phyloP scores from a whole-genome alignment of 768 basidiomycete genomes.

The Leccinum rimulosum region DNA sequence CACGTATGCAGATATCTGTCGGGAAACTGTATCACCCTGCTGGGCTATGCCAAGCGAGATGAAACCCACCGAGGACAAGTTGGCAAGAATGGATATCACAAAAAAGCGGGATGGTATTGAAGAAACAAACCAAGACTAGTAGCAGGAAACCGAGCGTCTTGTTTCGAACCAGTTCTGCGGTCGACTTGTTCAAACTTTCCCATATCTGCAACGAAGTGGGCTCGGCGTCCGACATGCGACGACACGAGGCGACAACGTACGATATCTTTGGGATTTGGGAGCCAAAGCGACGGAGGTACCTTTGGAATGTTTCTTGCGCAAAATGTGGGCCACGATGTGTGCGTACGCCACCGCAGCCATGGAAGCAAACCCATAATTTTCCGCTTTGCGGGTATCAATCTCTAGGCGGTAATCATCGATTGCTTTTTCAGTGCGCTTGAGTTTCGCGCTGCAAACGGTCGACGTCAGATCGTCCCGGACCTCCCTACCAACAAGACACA shows the following conservation, averaged over 20 bases:
- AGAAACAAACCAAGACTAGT: constrained; percentile 79
- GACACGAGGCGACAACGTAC: constrained; percentile 33
- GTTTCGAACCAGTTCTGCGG: constrained; percentile 64
- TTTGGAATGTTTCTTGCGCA: constrained; percentile 67
- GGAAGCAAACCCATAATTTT: constrained; percentile 90
- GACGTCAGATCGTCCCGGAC: constrained; percentile 4
- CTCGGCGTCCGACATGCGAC: background rate
- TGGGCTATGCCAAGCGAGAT: background rate
- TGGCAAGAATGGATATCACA: constrained; percentile 89
- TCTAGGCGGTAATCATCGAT: constrained; percentile 72
- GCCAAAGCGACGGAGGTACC: constrained; percentile 72
- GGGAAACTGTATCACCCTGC: constrained; percentile 5
- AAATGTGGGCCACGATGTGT: constrained; percentile 75
- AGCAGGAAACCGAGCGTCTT: constrained; percentile 74
- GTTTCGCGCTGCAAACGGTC: constrained; percentile 35
- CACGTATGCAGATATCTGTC: constrained; percentile 52
- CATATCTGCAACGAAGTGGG: constrained; percentile 61
- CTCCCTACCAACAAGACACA: constrained; percentile 9
- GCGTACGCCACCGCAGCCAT: constrained; percentile 88
- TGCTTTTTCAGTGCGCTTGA: constrained; percentile 64
- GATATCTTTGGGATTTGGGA: constrained; percentile 87
- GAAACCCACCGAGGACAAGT: constrained; percentile 70
- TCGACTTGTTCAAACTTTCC: constrained; percentile 80
- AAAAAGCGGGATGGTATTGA: constrained; percentile 92
- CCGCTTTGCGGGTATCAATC: constrained; percentile 72